Evolutionary conservation across 163 green algal genomes (phyloP), one percentile per base, ranked within the genome.

Genomic region (Volvox carteri): DNA sequence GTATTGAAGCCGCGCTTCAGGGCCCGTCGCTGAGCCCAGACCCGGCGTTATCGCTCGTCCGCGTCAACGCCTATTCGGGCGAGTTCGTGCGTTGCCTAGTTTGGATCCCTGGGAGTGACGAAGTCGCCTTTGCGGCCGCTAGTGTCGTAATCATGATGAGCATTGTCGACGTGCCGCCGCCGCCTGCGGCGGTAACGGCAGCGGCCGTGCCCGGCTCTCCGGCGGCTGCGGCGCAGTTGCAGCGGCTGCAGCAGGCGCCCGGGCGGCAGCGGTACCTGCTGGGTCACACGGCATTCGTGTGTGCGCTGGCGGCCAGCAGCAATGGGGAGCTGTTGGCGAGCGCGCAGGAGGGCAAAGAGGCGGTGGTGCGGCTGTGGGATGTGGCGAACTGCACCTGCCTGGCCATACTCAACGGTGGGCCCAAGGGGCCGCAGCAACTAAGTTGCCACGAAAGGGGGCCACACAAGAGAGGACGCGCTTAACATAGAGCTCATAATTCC

Each of bases 301-400:
- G 86, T 33, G 91, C 90, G 30, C 68, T 97, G 60, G 94, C 93
- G 12, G 91, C 96, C 67, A 91, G 86, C 44, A 90, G 70, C 2
- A 88, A 93, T 23, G 95, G 94, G 30, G 33, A 11, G 12, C 23
- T 95, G 46, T 90, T 98, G 68, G 95, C 93, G 0, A 96, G 92
- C 48, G 94, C 81, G 12, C 94, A 98, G 89, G 95, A 97, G 78
- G 96, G 96, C n/a, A 92, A 93, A 75, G 72, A 93, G 12, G 87
- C 93, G 0, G 23, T 95, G 28, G 91, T 97, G 33, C 90, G 94
- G 30, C 48, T 97, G 28, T 98, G 96, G 96, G 94, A 96, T 84
- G 92, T 95, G 50, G 18, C 16, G 0, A 90, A 58, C 37, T 90
- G 93, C 2, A 25, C 78, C 1, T 97, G 94, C 84, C 54, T 95